phyloP scores from a whole-genome alignment of 768 basidiomycete genomes.

The Auricularia cornea region DNA sequence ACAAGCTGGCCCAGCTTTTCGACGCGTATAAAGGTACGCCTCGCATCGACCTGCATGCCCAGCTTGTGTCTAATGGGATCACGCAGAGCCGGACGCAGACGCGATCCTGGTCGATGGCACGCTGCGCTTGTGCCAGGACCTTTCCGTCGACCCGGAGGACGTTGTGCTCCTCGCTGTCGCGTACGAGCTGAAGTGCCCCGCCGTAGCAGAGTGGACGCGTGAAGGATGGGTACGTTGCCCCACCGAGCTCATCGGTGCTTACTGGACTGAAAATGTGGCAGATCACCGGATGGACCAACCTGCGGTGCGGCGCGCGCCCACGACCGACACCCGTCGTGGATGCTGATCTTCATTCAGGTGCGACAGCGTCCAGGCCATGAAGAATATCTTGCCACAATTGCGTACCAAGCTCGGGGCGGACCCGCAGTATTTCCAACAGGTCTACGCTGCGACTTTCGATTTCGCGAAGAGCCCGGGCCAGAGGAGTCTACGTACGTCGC shows the following conservation, averaged over 20 bases:
- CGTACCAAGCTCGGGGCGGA: conserved; percentile 55
- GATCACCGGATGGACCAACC: conserved; percentile 62
- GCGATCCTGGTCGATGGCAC: conserved; percentile 75
- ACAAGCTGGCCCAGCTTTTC: conserved; percentile 51
- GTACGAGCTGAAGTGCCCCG: conserved; percentile 68
- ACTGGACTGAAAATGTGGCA: too few relatives aligned
- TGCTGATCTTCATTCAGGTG: conserved; percentile 13
- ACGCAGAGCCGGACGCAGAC: conserved; percentile 46
- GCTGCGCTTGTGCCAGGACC: conserved; percentile 48
- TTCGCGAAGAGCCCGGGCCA: conserved; percentile 72
- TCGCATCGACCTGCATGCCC: background rate
- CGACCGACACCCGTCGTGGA: conserved; percentile 3
- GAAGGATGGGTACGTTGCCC: conserved; percentile 48
- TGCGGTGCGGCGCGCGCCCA: conserved; percentile 42
- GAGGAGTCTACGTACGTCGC: conserved; percentile 60
- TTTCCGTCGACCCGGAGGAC: conserved; percentile 67
- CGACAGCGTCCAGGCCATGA: conserved; percentile 60
- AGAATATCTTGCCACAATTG: conserved; percentile 42
- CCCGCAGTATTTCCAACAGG: conserved; percentile 59
- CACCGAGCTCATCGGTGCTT: too few relatives aligned
- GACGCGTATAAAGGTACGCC: conserved; percentile 57
- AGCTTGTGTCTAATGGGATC: background rate
- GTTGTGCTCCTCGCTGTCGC: conserved; percentile 77
- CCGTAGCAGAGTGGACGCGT: conserved; percentile 61
- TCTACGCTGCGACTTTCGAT: conserved; percentile 75